Evolutionary conservation across 352 stramenopile genomes (phyloP).

Genomic region (Phytophthora sp.): DNA sequence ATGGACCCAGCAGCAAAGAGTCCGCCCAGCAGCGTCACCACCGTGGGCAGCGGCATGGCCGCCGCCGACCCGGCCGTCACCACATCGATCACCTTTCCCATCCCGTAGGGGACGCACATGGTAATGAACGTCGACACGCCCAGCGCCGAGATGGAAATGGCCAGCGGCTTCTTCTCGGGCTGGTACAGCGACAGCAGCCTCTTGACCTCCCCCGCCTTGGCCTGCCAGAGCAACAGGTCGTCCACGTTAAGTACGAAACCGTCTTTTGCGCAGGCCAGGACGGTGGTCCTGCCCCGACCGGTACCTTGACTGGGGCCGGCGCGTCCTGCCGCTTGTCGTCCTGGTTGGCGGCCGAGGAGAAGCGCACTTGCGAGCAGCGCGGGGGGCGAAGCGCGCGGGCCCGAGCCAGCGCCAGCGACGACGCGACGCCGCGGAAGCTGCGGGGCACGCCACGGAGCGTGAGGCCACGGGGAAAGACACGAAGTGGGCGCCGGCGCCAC

Average conservation of each 20-base stretch:
- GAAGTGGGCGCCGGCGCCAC: too few relatives aligned
- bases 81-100: slow-evolving; percentile 84
- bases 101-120: slow-evolving; percentile 82
- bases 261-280: too few relatives aligned
- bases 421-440: slow-evolving; percentile 19
- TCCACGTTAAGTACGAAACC: slow-evolving; percentile 12
- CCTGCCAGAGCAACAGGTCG: background rate
- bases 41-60: slow-evolving; percentile 46
- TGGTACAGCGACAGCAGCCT: slow-evolving; percentile 64
- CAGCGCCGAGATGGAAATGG: slow-evolving; percentile 68
- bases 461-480: too few relatives aligned
- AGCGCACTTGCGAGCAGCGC: slow-evolving; percentile 18
- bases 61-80: slow-evolving; percentile 53
- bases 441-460: background rate
- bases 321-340: slow-evolving; percentile 16
- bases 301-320: slow-evolving; percentile 5
- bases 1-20: slow-evolving; percentile 77
- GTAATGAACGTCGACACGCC: slow-evolving; percentile 73
- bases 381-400: background rate
- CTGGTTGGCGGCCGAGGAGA: slow-evolving; percentile 26
- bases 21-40: slow-evolving; percentile 61
- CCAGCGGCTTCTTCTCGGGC: slow-evolving; percentile 72
- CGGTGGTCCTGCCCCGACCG: background rate
- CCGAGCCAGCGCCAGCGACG: slow-evolving; percentile 7
- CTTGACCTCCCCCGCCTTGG: slow-evolving; percentile 37